A percentile compares a stretch with the other conserved stretches of the same genome.
Evolutionary conservation across 306 rosid genomes (phyloP).

Genomic region (Cicer arietinum): DNA sequence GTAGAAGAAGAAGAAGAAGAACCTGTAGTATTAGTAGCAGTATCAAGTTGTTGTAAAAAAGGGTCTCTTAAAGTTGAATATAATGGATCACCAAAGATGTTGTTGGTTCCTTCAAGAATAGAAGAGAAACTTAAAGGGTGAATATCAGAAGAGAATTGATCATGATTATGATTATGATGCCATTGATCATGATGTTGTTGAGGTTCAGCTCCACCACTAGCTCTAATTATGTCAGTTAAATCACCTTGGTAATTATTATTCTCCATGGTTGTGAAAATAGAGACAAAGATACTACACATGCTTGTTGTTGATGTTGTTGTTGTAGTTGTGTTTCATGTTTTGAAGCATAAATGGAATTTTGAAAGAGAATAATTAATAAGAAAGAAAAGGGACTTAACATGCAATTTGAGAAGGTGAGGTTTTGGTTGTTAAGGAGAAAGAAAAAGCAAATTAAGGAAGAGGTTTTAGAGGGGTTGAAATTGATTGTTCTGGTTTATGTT

Average conservation of each 20-base stretch:
- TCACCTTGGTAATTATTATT: constrained; percentile 71
- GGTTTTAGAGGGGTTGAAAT: constrained; percentile 51
- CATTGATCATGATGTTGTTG: constrained; percentile 10
- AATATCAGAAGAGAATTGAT: constrained; percentile 10
- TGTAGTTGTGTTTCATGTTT: constrained; percentile 13
- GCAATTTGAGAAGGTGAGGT: constrained; percentile 40
- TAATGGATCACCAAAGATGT: constrained; percentile 77
- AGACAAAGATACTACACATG: constrained; percentile 62
- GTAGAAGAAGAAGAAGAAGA: constrained; percentile 26
- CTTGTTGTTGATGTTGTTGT: not conserved
- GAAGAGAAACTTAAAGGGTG: constrained; percentile 52
- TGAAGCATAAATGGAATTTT: not conserved
- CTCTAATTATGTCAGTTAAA: constrained; percentile 79
- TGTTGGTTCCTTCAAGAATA: constrained; percentile 36
- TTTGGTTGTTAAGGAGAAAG: constrained; percentile 48
- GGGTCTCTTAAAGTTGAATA: constrained; percentile 79
- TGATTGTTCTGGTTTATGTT: constrained; percentile 37
- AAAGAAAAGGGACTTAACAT: not conserved
- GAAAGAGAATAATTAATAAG: not conserved
- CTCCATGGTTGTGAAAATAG: constrained; percentile 57
- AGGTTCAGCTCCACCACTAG: constrained; percentile 40
- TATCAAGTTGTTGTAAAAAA: constrained; percentile 56
- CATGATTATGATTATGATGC: constrained; percentile 30
- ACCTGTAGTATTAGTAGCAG: not conserved
- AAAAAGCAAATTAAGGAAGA: constrained; percentile 47